phyloP scores from a whole-genome alignment of 176 grass and related monocot species.

The bread wheat (Triticum aestivum) region IWGSC_CS_RefSeq_v2.1 NC_057812.1:670819202-670819701 shows the following conservation, averaged over 20 bases:
- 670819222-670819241: neutral
- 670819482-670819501: neutral
- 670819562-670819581: neutral
- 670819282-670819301: neutral
- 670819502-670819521: neutral
- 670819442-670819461: slow-evolving; percentile 2
- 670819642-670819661: neutral
- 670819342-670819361: neutral
- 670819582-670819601: neutral
- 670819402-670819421: slow-evolving; percentile 87
- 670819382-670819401: slow-evolving; percentile 78
- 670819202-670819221: neutral
- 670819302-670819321: neutral
- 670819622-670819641: neutral
- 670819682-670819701: neutral
- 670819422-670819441: slow-evolving; percentile 64
- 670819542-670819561: neutral
- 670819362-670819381: slow-evolving; percentile 84
- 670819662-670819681: neutral
- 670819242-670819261: neutral
- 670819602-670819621: neutral
- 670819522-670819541: neutral
- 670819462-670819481: neutral
- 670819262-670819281: neutral
- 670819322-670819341: slow-evolving; percentile 3